Conservation (phyloP, 768 basidiomycete species). For the Amylocystis lapponica region DNA sequence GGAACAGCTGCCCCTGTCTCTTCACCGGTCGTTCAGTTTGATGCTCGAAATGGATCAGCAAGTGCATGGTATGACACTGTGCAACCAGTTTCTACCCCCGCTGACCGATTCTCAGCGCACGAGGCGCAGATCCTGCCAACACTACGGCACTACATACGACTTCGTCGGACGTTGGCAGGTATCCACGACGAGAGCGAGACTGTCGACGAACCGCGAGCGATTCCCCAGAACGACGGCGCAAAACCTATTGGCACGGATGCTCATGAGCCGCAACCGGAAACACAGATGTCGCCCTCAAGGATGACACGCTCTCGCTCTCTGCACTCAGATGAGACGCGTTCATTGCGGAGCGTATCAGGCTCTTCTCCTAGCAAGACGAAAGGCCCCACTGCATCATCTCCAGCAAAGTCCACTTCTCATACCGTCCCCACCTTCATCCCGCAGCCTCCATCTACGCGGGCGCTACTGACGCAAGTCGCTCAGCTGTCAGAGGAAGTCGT, state of each 20-base stretch:
- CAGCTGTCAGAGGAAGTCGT: constrained; percentile 54
- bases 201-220: no score
- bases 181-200: no score
- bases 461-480: constrained; percentile 53
- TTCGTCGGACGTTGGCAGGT: constrained; percentile 25
- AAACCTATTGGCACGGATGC: no score
- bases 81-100: not conserved
- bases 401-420: no score
- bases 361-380: no score
- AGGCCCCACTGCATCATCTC: no score
- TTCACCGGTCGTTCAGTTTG: constrained; percentile 65
- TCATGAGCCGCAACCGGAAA: no score
- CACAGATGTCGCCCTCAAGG: no score
- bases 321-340: no score
- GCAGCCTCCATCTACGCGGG: constrained; percentile 39
- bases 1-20: constrained; percentile 70
- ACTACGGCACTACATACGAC: constrained; percentile 41
- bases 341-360: no score
- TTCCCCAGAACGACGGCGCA: no score
- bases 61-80: constrained; percentile 37
- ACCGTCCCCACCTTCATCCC: not conserved
- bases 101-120: constrained; percentile 28
- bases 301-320: no score
- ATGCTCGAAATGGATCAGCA: constrained; percentile 72
- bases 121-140: constrained; percentile 36